Evolutionary conservation across 345 rosid genomes (phyloP), one percentile per base, ranked within the genome.

Genomic region (Lumnitzera racemosa): DNA sequence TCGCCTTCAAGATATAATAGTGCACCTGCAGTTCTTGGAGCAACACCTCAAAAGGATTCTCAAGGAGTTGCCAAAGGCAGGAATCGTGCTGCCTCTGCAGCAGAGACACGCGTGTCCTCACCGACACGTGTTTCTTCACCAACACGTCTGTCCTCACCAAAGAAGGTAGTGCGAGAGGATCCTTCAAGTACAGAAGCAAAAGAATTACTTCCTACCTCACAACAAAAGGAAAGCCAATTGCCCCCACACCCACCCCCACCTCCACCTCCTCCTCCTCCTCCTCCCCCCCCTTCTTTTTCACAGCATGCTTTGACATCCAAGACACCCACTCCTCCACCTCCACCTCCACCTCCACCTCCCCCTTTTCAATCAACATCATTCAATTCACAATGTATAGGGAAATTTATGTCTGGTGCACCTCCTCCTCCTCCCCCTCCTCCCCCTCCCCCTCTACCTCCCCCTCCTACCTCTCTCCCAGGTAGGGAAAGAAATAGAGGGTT

Each of bases 1-100:
- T 72, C 97, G 3, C 95, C 90, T 11, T 79, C 95, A 60, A 77
- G 89, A 72, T 72, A 78, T 66, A 86, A 84, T 64, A 94, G 89
- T 76, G 90, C 92, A 53, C 92, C 94, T 13, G 86, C 96, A 65
- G 73, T 79, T 59, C 84, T 86, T 65, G 73, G 92, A 25, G 24
- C 69, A 43, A 66, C 53, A 50, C 73, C 95, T 70, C 61, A 66
- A 41, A 83, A 86, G 76, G 95, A 84, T 57, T 67, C 87, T 23
- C 70, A 55, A 51, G 66, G 60, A 20, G 67, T 60, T 66, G 57
- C 76, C 51, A 72, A 70, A 61, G 55, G 24, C 48, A 81, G 74
- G 72, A 62, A 72, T 62, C 63, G 71, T 25, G 49, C 65, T 53
- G 69, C 61, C 59, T 72, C 77, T 72, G 63, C 62, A 31, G 69